A percentile compares a stretch with the other conserved stretches of the same genome.
These are phyloP conservation scores for Cryptococcus floricola DNA, from an alignment of 1,284 basidiomycete genomes.

Conservation along the genomic window DNA sequence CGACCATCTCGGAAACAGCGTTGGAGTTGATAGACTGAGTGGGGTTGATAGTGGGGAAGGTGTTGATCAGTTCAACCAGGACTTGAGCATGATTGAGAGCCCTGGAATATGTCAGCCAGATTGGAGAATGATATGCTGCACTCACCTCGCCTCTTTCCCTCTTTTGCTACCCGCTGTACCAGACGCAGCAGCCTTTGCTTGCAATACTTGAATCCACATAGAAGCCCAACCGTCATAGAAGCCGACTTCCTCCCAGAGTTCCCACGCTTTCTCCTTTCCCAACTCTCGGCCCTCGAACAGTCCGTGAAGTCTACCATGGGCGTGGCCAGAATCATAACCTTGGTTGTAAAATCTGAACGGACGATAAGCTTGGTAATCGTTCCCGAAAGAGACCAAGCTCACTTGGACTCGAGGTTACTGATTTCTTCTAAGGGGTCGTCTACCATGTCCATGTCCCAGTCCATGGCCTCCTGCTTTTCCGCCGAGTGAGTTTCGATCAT, in stretches of 20 bases:
- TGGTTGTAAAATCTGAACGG: constrained; percentile 66
- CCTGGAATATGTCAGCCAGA: constrained; percentile 35
- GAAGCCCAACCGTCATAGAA: constrained; percentile 81
- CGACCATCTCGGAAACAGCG: not conserved
- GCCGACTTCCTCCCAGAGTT: constrained; percentile 91
- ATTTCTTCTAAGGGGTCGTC: constrained; percentile 15
- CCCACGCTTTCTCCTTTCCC: constrained; percentile 85
- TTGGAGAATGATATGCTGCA: not conserved
- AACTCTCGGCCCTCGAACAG: constrained; percentile 87
- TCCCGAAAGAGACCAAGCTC: not conserved
- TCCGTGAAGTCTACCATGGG: constrained; percentile 83
- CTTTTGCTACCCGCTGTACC: not conserved
- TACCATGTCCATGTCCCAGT: constrained; percentile 4
- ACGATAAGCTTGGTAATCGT: not conserved
- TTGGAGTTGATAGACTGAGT: not conserved
- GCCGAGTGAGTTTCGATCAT: too few species aligned
- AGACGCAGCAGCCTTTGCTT: constrained; percentile 37
- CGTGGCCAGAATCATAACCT: constrained; percentile 72
- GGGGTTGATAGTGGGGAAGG: constrained; percentile 75
- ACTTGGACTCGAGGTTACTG: constrained; percentile 20
- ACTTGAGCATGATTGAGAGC: constrained; percentile 62
- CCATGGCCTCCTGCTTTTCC: not conserved
- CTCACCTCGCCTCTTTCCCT: constrained; percentile 34
- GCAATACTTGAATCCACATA: constrained; percentile 59
- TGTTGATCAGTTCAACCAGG: constrained; percentile 65